Evolutionary conservation across 495 filamentous ascomycete genomes (phyloP).

Genomic region (Elasticomyces elasticus): DNA sequence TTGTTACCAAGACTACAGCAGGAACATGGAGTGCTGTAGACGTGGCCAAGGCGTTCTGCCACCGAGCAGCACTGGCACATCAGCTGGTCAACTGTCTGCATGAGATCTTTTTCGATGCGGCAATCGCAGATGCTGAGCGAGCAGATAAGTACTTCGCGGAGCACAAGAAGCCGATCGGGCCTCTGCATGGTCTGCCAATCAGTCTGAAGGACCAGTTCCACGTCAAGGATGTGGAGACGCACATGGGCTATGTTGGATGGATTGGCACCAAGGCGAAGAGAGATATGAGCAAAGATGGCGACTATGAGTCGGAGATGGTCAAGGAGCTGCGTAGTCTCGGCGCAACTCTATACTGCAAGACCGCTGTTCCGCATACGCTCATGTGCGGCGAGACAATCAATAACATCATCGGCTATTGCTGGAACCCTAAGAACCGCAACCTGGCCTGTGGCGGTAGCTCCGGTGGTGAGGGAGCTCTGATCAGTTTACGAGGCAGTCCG

Average conservation of each 20-base stretch:
- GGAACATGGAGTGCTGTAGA: conserved; percentile 35
- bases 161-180: conserved; percentile 33
- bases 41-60: conserved; percentile 34
- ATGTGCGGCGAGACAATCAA: conserved; percentile 52
- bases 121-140: conserved; percentile 26
- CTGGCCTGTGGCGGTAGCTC: conserved; percentile 27
- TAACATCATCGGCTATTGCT: conserved; percentile 35
- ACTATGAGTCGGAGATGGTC: conserved; percentile 33
- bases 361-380: conserved; percentile 49
- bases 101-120: conserved; percentile 33
- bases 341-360: conserved; percentile 58
- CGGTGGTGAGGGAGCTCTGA: conserved; percentile 35
- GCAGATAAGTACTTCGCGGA: conserved; percentile 29
- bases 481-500: conserved; percentile 27
- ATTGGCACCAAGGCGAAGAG: conserved; percentile 32
- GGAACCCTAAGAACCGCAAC: conserved; percentile 32
- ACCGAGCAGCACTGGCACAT: conserved; percentile 35
- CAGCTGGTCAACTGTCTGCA: conserved; percentile 37
- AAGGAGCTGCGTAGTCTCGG: conserved; percentile 44
- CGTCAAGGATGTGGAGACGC: conserved; percentile 53
- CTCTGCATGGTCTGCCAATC: conserved; percentile 56
- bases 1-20: conserved; percentile 25
- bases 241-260: conserved; percentile 46
- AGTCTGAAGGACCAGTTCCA: conserved; percentile 66
- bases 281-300: conserved; percentile 25